Evolutionary conservation across 176 grass and related monocot genomes (phyloP).

Genomic region (Musa troglodytarum): DNA sequence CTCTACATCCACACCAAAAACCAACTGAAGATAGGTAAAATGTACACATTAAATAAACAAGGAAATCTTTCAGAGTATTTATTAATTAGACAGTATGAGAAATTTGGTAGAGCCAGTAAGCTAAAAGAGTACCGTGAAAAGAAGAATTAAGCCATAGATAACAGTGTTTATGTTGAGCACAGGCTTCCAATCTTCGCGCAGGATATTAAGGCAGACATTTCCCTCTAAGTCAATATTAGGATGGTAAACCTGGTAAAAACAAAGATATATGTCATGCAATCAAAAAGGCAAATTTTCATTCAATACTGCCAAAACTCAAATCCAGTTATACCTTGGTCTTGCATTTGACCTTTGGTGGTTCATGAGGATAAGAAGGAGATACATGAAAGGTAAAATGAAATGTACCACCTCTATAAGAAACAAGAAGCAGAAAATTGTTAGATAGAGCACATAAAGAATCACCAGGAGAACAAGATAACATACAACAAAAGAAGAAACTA

Average conservation of each 20-base stretch:
- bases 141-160: constrained; percentile 80
- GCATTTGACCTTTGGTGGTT: constrained; percentile 87
- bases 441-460: background rate
- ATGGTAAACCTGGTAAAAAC: constrained; percentile 59
- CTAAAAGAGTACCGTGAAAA: constrained; percentile 45
- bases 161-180: constrained; percentile 82
- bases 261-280: background rate
- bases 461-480: too few species aligned
- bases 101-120: background rate
- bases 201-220: constrained; percentile 83
- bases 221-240: constrained; percentile 90
- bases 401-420: constrained; percentile 41
- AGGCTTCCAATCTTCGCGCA: constrained; percentile 91
- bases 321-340: constrained; percentile 68
- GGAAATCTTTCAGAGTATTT: background rate
- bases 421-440: constrained; percentile 2
- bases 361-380: constrained; percentile 76
- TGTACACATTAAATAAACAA: too few species aligned
- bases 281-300: constrained; percentile 1
- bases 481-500: background rate
- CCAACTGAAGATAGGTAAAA: too few species aligned
- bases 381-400: constrained; percentile 82
- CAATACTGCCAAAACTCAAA: background rate
- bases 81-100: background rate
- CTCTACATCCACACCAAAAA: too few species aligned